Evolutionary conservation across 2,329 filamentous ascomycete species (phyloP).

Genomic region (Pseudogymnoascus sp.): DNA sequence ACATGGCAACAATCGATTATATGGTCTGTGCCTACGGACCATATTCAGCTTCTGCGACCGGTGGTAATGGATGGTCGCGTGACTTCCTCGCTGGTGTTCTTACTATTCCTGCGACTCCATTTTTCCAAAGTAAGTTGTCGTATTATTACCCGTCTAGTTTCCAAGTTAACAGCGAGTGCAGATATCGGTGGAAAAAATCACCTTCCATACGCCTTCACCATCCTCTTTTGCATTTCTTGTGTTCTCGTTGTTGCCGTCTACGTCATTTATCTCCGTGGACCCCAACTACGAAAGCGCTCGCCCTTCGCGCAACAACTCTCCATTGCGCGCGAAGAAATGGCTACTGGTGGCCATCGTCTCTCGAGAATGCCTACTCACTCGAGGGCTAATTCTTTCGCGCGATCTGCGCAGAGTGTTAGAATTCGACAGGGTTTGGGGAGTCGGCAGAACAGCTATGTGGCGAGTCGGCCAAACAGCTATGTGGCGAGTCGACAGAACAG

Average conservation of each 20-base stretch:
- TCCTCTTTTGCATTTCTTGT: slow-evolving; percentile 53
- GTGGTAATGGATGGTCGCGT: slow-evolving; percentile 65
- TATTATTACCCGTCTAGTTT: background rate
- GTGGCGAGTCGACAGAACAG: too few species aligned
- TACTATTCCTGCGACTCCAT: slow-evolving; percentile 57
- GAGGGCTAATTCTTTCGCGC: slow-evolving; percentile 19
- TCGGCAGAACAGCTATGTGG: slow-evolving; percentile 13
- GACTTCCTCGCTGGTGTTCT: slow-evolving; percentile 67
- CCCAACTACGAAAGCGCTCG: slow-evolving; percentile 48
- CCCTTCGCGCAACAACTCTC: slow-evolving; percentile 57
- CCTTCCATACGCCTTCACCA: slow-evolving; percentile 52
- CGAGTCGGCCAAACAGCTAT: too few species aligned
- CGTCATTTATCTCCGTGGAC: slow-evolving; percentile 58
- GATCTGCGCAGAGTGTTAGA: slow-evolving; percentile 21
- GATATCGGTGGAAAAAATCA: slow-evolving; percentile 46
- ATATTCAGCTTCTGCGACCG: slow-evolving; percentile 65
- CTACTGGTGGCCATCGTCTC: slow-evolving; percentile 7
- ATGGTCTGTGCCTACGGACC: slow-evolving; percentile 67
- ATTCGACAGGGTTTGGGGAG: slow-evolving; percentile 19
- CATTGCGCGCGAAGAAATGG: slow-evolving; percentile 21
- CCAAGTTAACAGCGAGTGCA: slow-evolving; percentile 16
- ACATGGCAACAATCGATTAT: slow-evolving; percentile 71
- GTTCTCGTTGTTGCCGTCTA: slow-evolving; percentile 56
- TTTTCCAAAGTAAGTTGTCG: slow-evolving; percentile 39
- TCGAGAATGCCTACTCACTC: slow-evolving; percentile 15